A percentile compares a stretch with the other conserved stretches of the same genome.
phyloP scores from a whole-genome alignment of 768 basidiomycete genomes.

The Sistotremastrum niveocremeum region DNA sequence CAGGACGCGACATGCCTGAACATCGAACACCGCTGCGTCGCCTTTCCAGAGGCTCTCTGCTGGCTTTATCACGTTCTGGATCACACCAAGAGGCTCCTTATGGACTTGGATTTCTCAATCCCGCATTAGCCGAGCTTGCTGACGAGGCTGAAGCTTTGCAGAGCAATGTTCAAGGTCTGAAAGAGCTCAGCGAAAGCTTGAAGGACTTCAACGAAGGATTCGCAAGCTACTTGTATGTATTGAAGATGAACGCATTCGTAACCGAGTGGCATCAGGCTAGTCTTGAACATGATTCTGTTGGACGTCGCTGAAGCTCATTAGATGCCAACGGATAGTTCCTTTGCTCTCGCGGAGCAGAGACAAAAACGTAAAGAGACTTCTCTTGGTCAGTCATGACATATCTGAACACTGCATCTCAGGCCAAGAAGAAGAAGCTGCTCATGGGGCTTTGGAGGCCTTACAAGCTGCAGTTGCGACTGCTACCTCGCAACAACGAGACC shows the following conservation, averaged over 20 bases:
- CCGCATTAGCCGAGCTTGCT: constrained; percentile 70
- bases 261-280: constrained; percentile 81
- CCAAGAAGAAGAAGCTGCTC: constrained; percentile 42
- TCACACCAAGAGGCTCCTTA: constrained; percentile 64
- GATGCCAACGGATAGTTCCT: constrained; percentile 52
- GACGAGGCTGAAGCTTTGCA: constrained; percentile 80
- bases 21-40: constrained; percentile 77
- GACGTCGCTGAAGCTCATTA: constrained; percentile 10
- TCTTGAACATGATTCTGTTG: background rate
- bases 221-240: constrained; percentile 79
- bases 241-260: constrained; percentile 94
- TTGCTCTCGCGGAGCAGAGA: constrained; percentile 40
- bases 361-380: constrained; percentile 28
- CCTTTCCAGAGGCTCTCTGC: constrained; percentile 84
- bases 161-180: constrained; percentile 59
- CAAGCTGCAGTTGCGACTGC: constrained; percentile 21
- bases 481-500: constrained; percentile 14
- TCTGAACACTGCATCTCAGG: background rate
- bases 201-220: constrained; percentile 87
- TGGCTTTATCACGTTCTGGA: constrained; percentile 67
- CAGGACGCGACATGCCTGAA: background rate
- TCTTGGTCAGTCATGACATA: background rate
- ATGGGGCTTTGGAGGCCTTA: constrained; percentile 39
- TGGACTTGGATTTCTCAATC: constrained; percentile 75
- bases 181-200: constrained; percentile 58